phyloP scores from a whole-genome alignment of 2,329 filamentous ascomycete species.

The Talaromyces albobiverticillius region DNA sequence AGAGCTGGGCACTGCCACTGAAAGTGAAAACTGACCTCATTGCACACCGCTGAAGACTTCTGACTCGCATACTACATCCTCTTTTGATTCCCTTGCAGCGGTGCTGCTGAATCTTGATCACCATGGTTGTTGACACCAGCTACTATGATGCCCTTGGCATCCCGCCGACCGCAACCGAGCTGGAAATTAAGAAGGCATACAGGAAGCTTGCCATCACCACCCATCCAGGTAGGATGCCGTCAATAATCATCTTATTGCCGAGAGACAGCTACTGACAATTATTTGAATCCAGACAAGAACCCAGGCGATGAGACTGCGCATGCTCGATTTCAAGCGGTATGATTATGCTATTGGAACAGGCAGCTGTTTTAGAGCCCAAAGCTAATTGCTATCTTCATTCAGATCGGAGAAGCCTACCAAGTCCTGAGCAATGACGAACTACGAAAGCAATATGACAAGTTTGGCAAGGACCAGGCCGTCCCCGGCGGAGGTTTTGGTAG shows the following conservation, averaged over 20 bases:
- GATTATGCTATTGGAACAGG: too few species aligned
- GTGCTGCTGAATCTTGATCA: constrained; percentile 19
- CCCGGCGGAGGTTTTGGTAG: constrained; percentile 83
- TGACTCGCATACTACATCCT: too few species aligned
- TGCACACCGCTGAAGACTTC: too few species aligned
- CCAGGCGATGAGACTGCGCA: constrained; percentile 92
- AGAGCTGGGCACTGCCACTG: too few species aligned
- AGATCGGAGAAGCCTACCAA: constrained; percentile 70
- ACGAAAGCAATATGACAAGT: constrained; percentile 91
- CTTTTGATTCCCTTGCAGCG: too few species aligned
- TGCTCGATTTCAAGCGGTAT: constrained; percentile 86
- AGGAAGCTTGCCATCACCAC: constrained; percentile 91
- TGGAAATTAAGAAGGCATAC: constrained; percentile 97
- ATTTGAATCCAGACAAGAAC: constrained; percentile 74
- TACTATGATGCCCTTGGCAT: constrained; percentile 90
- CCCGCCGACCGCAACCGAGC: constrained; percentile 75
- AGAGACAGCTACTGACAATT: neutral
- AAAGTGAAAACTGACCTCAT: too few species aligned
- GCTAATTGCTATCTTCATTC: constrained; percentile 3
- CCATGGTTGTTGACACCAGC: constrained; percentile 82
- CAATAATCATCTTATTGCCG: neutral
- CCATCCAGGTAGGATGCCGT: constrained; percentile 68
- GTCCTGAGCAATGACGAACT: constrained; percentile 83
- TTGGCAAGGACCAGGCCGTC: constrained; percentile 90
- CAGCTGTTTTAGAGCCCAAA: too few species aligned